A percentile compares a stretch with the other conserved stretches of the same genome.
Conservation (phyloP, 1,139 yeast genomes). For the Scheffersomyces titani region DNA sequence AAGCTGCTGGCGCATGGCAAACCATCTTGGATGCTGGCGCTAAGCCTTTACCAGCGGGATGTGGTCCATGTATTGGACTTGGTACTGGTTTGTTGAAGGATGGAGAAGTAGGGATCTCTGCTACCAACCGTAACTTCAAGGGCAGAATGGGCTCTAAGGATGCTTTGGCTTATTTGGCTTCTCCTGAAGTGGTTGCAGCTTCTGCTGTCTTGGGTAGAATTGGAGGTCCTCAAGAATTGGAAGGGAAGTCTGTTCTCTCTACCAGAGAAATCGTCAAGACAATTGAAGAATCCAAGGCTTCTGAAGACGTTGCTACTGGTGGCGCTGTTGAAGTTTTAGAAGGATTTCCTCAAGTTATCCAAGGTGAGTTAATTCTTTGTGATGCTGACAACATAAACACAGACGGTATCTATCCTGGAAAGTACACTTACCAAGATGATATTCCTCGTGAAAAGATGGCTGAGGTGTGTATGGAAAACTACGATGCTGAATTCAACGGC, state of each 20-base stretch:
- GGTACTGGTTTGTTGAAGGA: constrained; percentile 92
- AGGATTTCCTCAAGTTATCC: constrained; percentile 87
- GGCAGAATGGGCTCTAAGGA: constrained; percentile 99
- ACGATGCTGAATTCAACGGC: constrained; percentile 80
- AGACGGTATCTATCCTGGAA: constrained; percentile 98
- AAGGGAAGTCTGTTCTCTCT: constrained; percentile 54
- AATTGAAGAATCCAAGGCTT: constrained; percentile 20
- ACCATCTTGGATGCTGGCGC: constrained; percentile 90
- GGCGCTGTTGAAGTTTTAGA: constrained; percentile 68
- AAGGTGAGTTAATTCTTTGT: constrained; percentile 91
- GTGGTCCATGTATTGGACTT: constrained; percentile 98
- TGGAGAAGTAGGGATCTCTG: constrained; percentile 97
- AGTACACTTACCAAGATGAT: constrained; percentile 97
- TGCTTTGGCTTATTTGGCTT: constrained; percentile 92
- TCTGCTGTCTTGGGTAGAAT: constrained; percentile 92
- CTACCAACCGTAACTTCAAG: constrained; percentile 96
- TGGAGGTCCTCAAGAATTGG: constrained; percentile 86
- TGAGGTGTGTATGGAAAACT: constrained; percentile 98
- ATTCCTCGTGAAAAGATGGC: constrained; percentile 95
- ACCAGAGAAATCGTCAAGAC: constrained; percentile 51
- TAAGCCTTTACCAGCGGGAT: constrained; percentile 93
- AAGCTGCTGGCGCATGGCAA: constrained; percentile 89
- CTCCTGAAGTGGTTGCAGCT: constrained; percentile 98
- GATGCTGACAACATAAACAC: constrained; percentile 98
- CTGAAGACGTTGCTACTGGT: constrained; percentile 29